Base-by-base conservation (phyloP, 306 rosid species). In the Pterocarpus santalinus region DNA sequence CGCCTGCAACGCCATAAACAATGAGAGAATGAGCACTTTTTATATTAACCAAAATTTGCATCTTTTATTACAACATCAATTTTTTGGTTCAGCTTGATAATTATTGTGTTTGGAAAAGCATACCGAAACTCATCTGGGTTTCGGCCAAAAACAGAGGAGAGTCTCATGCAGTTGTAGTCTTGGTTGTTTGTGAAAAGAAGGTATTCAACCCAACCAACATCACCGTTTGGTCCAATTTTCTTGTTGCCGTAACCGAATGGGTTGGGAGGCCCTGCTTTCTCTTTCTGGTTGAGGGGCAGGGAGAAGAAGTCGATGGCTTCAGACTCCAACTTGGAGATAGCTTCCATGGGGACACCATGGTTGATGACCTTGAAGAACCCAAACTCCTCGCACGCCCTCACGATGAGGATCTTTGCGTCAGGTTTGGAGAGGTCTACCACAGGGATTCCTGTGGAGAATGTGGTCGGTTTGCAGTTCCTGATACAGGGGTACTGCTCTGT, bases 341-440 rank as follows among this genome's bases (percentile, higher is more conserved):
- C 77, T 35, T 92, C 91, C 85, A 79, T 74, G 8, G 97, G 90
- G 8, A 94, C 88, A 41, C 92, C 97, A 86, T 94, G 97, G 78
- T 90, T 90, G 65, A 87, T 62, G 70, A 94, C 88, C 83, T 92
- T 94, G 81, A 94, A 94, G 84, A 90, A 94, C n/a, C 98, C 98
- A 13, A 81, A 90, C 63, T 92, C 98, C 65, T 94, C 92, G 38
- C 97, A 94, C 7, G 96, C 96, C 53, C 87, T 94, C 14, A 92
- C 96, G 9, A 92, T 90, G 71, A 70, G 86, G 7, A n/a, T 81
- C 34, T 83, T 88, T 10, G 98, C 87, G 35, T 94, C 90, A 4
- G 96, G 91, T 72, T 87, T 74, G 2, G 90, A 81, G 2, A 94
- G 92, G 90, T 94, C 97, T 58, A 94, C 89, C 2, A 89, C 13